A percentile compares a stretch with the other conserved stretches of the same genome.
These are phyloP conservation scores for Kurtzmaniella quercitrusa DNA, from an alignment of 1,139 yeast genomes.

Conservation along the genomic window DNA sequence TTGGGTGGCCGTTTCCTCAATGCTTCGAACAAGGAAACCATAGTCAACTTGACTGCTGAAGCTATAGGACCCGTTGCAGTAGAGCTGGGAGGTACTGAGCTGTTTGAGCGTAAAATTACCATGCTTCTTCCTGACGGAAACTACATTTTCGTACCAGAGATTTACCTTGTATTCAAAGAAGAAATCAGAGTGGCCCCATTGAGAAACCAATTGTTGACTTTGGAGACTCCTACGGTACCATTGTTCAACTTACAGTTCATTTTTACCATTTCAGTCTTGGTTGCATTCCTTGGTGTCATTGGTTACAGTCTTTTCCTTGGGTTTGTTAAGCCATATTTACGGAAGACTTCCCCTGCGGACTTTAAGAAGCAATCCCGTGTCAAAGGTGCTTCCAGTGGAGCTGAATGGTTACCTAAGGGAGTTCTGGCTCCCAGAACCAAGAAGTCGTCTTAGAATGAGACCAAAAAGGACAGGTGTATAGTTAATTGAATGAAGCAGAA, in stretches of 20 bases:
- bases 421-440: slow-evolving; percentile 26
- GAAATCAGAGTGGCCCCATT: slow-evolving; percentile 56
- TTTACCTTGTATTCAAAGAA: slow-evolving; percentile 50
- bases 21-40: slow-evolving; percentile 46
- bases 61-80: slow-evolving; percentile 60
- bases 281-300: slow-evolving; percentile 44
- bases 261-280: slow-evolving; percentile 53
- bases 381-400: slow-evolving; percentile 14
- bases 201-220: slow-evolving; percentile 51
- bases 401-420: slow-evolving; percentile 31
- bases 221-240: slow-evolving; percentile 66
- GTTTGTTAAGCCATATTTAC: slow-evolving; percentile 41
- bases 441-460: slow-evolving; percentile 18
- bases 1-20: slow-evolving; percentile 69
- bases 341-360: slow-evolving; percentile 30
- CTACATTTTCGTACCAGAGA: slow-evolving; percentile 58
- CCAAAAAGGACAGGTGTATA: not conserved
- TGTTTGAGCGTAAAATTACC: slow-evolving; percentile 44
- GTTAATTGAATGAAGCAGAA: no score
- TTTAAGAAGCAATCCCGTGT: slow-evolving; percentile 17
- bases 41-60: slow-evolving; percentile 62
- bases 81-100: slow-evolving; percentile 46
- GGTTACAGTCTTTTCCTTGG: slow-evolving; percentile 45
- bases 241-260: slow-evolving; percentile 70
- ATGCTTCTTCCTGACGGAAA: slow-evolving; percentile 55